Conservation (phyloP, 2,329 filamentous ascomycete species). For the Paecilomyces dactylethromorphus region DNA sequence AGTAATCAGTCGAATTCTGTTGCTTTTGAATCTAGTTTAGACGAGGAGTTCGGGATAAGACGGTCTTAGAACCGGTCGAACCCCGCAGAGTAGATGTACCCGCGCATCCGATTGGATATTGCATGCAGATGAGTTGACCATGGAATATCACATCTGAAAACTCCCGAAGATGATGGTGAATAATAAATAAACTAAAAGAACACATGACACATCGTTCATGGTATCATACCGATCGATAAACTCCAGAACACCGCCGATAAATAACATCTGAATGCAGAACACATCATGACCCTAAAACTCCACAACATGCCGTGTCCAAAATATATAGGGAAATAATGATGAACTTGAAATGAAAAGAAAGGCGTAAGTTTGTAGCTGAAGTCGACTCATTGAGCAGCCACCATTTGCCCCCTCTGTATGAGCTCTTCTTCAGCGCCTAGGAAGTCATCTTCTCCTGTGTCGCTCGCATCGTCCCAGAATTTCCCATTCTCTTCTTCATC, state of each 20-base stretch:
- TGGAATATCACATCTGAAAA: neutral
- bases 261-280: neutral
- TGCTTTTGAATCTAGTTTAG: neutral
- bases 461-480: constrained; percentile 81
- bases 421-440: constrained; percentile 69
- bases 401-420: constrained; percentile 46
- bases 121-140: neutral
- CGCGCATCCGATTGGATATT: too few relatives aligned
- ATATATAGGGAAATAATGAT: neutral
- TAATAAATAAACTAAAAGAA: neutral
- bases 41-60: neutral
- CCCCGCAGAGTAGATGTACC: neutral
- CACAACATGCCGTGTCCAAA: neutral
- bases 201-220: neutral
- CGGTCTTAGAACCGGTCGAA: neutral
- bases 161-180: neutral
- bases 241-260: neutral
- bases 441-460: constrained; percentile 81
- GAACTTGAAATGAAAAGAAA: neutral
- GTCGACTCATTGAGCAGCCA: constrained; percentile 13
- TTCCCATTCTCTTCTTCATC: constrained; percentile 67
- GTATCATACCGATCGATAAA: neutral
- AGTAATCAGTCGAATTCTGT: neutral
- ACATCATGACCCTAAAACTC: neutral
- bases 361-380: neutral